Base-by-base conservation (phyloP, 345 rosid species). In the Hirschfeldia incana region DNA sequence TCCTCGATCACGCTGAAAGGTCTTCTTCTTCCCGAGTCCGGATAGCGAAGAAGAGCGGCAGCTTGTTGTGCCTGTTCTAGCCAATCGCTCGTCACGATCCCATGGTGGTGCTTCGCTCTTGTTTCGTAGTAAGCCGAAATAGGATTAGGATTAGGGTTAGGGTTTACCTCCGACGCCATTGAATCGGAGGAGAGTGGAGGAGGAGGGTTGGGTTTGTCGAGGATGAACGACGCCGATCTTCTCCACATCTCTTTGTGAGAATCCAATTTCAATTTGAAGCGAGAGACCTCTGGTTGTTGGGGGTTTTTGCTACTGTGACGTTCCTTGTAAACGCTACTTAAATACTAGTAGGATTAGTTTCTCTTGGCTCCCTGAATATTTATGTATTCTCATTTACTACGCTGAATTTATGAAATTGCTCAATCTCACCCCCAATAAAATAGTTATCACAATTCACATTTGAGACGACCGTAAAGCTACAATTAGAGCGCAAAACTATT, bases 71-170 rank as follows among this genome's bases (percentile, higher is more conserved):
- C 94, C 82, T 91, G 97, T 28, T 94, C 89, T 1, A 92, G 86
- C 97, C 98, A 94, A 64, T 90, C 94, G 78, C 89, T 89, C 9
- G 92, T 88, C 71, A 94, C 90, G 70, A 91, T 91, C 37, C 90
- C 97, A 29, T 2, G 32, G 74, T 92, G 89, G 77, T 94, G 98
- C 64, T 90, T 92, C 34, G 97, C 95, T 12, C 97, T 83, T 33
- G 97, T 88, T 91, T 92, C 89, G 84, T 92, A 94, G 81, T 94
- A 94, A 11, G 97, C 98, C n/a, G 97, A 94, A 21, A 92, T 81
- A 37, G 81, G 73, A 69, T 42, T 42, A 37, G 42, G 42, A 69
- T 37, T 37, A 37, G 42, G 42, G 70, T 85, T 79, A 83, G 70
- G 90, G 87, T 81, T 84, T 88, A 39, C 74, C 84, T 91, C 91